Evolutionary conservation across 192 early-diverging fungal genomes (phyloP), one percentile per base, ranked within the genome.

Genomic region (Dimargaris xerosporica): DNA sequence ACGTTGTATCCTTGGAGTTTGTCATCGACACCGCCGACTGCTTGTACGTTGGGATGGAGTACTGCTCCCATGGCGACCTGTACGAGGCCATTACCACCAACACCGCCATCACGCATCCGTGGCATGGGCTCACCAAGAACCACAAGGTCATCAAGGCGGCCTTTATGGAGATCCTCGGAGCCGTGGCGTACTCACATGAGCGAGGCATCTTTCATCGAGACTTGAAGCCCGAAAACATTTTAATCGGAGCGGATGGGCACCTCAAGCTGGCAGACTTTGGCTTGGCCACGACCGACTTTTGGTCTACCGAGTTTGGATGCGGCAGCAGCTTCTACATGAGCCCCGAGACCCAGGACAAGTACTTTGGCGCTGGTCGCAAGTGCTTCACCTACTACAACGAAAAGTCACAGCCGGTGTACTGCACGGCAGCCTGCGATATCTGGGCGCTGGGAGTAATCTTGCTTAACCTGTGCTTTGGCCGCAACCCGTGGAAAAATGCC

Each of bases 41-140:
- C 50, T 76, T 93, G 41, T 90, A 82, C 68, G 69, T 93, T 45
- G 82, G 90, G 16, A 91, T 93, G 88, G 91, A 93, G 66, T 82
- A 86, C 64, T 87, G 85, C 62, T 81, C 83, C 41, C 81, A 84
- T 56, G 89, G 91, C 39, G 91, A 93, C 61, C 76, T 93, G 26
- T 93, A 87, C 69, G 91, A 93, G 54, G 88, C 84, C 69, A 75
- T 91, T 31, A 85, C 89, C 21, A 84, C 82, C 31, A 80, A 90
- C 62, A 79, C 82, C 31, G 28, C 62, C 16, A 19, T 44, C 25
- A 44, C 64, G 44, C 61, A 62, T 16, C 62, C 64, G 29, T 64
- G 67, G 54, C 73, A 73, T 21, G 44, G 66, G 19, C 62, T 72
- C 46, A 63, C 69, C 50, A 55, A 62, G 2, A 65, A 72, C 46